These are phyloP conservation scores for Tulasnella sp. DNA, from an alignment of 768 basidiomycete species.

Conservation along the genomic window DNA sequence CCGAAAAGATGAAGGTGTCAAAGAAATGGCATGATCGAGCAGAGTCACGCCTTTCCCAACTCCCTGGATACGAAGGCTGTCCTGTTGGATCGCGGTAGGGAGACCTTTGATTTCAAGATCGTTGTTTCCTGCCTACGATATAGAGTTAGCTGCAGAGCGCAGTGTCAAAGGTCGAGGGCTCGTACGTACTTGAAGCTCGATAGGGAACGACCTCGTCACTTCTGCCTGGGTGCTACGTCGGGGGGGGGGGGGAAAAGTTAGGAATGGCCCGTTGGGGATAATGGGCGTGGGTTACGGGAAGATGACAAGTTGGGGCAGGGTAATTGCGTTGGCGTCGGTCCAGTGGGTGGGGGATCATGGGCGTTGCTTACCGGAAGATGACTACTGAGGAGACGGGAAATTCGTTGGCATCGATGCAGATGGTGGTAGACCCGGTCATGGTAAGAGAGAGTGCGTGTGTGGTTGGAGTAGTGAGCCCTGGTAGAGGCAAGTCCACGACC, in stretches of 20 bases:
- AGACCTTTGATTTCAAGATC: not conserved
- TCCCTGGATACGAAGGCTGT: not conserved
- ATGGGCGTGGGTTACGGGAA: too few species aligned
- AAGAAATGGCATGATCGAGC: not conserved
- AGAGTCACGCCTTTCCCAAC: not conserved
- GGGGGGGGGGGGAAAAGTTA: too few species aligned
- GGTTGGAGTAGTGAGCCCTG: not conserved
- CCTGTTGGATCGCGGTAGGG: not conserved
- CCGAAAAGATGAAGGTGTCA: not conserved
- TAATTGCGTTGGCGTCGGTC: too few species aligned
- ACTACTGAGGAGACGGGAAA: constrained; percentile 54
- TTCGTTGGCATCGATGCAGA: constrained; percentile 42
- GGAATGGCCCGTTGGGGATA: too few species aligned
- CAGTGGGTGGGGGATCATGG: not conserved
- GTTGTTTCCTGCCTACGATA: not conserved
- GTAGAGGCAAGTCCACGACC: not conserved
- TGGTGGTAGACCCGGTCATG: constrained; percentile 1
- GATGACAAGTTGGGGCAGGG: too few species aligned
- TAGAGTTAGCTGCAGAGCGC: not conserved
- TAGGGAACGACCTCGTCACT: not conserved
- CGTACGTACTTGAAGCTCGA: not conserved
- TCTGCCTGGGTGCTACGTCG: not conserved
- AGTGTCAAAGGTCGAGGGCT: not conserved
- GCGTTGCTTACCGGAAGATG: constrained; percentile 45
- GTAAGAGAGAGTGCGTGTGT: not conserved